Conservation (phyloP, 1,284 basidiomycete genomes). For the Leccinum olivaceoglutinosum region DNA sequence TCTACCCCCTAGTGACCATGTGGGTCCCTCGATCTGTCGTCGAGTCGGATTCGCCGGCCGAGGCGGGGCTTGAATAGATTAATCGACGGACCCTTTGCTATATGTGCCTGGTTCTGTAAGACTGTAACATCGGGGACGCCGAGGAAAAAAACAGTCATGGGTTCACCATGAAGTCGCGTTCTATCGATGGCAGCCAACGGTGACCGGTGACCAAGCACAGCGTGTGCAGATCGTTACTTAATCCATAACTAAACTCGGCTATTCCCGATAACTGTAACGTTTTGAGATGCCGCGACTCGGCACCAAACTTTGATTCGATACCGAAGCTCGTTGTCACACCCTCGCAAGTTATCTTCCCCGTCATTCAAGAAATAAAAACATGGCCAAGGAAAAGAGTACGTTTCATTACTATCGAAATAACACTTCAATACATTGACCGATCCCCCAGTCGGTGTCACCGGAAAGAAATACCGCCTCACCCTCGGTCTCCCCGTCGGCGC, state of each 20-base stretch:
- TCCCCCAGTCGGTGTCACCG: constrained; percentile 43
- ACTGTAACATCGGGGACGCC: no score
- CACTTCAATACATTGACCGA: accelerated
- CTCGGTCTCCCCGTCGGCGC: constrained; percentile 97
- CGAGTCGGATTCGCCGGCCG: not conserved
- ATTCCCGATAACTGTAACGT: constrained; percentile 14
- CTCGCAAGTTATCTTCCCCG: not conserved
- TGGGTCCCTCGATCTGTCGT: no score
- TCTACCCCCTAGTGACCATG: no score
- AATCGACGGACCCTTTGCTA: not conserved
- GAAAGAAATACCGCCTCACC: constrained; percentile 97
- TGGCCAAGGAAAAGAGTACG: constrained; percentile 26
- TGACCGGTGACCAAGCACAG: no score
- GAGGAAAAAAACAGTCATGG: not conserved
- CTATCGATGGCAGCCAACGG: not conserved
- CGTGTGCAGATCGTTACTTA: no score
- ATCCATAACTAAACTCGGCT: not conserved
- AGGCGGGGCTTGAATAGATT: not conserved
- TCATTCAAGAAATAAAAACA: constrained; percentile 6
- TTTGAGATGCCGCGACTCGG: constrained; percentile 13
- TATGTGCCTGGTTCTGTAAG: not conserved
- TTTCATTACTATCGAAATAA: not conserved
- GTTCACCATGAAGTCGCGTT: not conserved
- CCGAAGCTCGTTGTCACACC: not conserved
- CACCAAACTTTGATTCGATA: constrained; percentile 18